Base-by-base conservation (phyloP, 495 filamentous ascomycete genomes). In the Glonium stellatum region DNA sequence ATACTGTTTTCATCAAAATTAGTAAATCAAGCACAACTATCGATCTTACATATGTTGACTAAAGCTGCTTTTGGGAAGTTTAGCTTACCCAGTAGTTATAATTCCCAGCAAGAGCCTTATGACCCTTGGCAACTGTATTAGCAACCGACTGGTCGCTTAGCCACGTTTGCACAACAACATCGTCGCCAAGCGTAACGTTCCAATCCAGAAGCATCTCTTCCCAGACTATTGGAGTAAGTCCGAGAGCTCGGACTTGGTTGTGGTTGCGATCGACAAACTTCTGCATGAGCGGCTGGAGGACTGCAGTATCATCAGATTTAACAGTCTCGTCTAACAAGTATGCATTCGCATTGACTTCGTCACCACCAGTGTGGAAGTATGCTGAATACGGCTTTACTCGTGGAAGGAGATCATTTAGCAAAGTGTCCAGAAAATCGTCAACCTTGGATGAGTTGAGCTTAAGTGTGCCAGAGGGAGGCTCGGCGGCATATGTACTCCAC, bases 321-420 rank as follows among this genome's bases (percentile, higher is more conserved):
- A 93, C 80, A 0, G 81, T 84, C 18, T 82, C 77, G 67, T 93
- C 89, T n/a, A 89, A 78, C 44, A 72, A 71, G 71, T 88, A 92
- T 60, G 84, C 82, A 62, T 88, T 85, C 48, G 73, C 72, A 71
- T 92, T 91, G 37, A 92, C 80, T 71, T 92, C 89, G 67, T 93
- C 89, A 42, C 89, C 89, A 39, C 89, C 89, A 0, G 87, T 88
- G 71, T 93, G 89, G 76, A 89, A 90, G 68, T 89, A 90, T 8
- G 79, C 71, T 18, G 81, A 76, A 67, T 87, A 86, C 0, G 84
- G 83, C 11, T 71, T 72, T 4, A 91, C 60, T 18, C 89, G 78
- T 15, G 89, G 88, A n/a, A 92, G 71, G 18, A 93, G 67, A 66
- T 93, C 89, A 25, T 74, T 74, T 65, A 86, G 83, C 41, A 93